Evolutionary conservation across 2,329 filamentous ascomycete species (phyloP).

Genomic region (Aspergillus spinulosporus): DNA sequence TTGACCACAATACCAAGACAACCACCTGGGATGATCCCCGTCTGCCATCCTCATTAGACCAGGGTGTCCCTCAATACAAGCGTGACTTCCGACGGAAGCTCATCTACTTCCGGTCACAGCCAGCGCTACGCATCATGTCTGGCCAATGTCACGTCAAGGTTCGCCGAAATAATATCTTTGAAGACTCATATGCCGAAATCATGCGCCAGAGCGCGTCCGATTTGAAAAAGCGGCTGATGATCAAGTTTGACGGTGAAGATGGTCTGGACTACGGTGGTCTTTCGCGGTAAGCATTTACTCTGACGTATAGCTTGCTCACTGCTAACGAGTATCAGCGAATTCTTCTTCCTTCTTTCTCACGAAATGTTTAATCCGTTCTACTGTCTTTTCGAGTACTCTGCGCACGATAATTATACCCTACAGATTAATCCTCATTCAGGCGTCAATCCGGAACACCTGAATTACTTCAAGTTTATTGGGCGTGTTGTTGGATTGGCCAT

Average conservation of each 20-base stretch:
- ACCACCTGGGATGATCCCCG: conserved; percentile 98
- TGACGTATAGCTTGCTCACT: not conserved
- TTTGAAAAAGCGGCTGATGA: conserved; percentile 97
- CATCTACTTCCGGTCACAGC: conserved; percentile 98
- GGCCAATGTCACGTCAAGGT: conserved; percentile 99
- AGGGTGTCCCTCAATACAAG: conserved; percentile 99
- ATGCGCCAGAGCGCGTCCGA: conserved; percentile 94
- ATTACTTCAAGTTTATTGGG: conserved; percentile 99
- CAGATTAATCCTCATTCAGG: conserved; percentile 99
- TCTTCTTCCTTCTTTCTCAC: conserved; percentile 98
- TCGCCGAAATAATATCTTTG: conserved; percentile 92
- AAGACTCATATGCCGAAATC: conserved; percentile 98
- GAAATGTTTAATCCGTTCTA: conserved; percentile 99
- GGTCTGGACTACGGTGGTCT: conserved; percentile 97
- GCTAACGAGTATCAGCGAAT: conserved; percentile 63
- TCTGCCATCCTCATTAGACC: conserved; percentile 90
- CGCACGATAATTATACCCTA: conserved; percentile 99
- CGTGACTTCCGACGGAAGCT: conserved; percentile 96
- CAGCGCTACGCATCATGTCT: conserved; percentile 88
- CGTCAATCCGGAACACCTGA: conserved; percentile 98
- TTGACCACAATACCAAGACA: conserved; percentile 99
- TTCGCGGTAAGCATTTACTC: conserved; percentile 60
- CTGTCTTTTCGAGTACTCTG: conserved; percentile 98
- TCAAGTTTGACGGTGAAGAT: conserved; percentile 98
- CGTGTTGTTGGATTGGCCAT: conserved; percentile 95